These are phyloP conservation scores for Erodium chrysanthum DNA, from an alignment of 441 rosid genomes.

Conservation along the genomic window DNA sequence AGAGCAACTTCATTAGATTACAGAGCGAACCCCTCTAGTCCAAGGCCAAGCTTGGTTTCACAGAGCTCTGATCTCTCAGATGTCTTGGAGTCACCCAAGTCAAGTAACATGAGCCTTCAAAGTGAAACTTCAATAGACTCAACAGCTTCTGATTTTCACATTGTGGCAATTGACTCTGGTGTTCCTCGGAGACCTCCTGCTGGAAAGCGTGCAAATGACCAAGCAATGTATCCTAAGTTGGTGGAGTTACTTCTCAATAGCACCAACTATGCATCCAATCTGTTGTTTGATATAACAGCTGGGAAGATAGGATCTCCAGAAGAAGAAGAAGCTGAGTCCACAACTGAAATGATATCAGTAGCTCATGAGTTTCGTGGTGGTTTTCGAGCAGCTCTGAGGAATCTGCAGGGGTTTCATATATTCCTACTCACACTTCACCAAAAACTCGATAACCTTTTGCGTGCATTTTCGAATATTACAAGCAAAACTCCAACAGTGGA, in stretches of 20 bases:
- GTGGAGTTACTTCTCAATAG: slow-evolving; percentile 90
- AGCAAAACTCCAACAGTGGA: slow-evolving; percentile 55
- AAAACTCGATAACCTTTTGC: slow-evolving; percentile 62
- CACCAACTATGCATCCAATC: slow-evolving; percentile 50
- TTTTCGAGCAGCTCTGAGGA: slow-evolving; percentile 81
- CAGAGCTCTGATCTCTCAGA: slow-evolving; percentile 68
- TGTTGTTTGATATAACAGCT: slow-evolving; percentile 74
- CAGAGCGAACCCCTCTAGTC: slow-evolving; percentile 42
- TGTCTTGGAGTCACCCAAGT: slow-evolving; percentile 50
- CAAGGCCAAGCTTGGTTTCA: slow-evolving; percentile 34
- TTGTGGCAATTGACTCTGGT: slow-evolving; percentile 87
- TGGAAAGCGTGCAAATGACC: slow-evolving; percentile 91
- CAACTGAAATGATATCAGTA: slow-evolving; percentile 35
- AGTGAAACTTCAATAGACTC: slow-evolving; percentile 49
- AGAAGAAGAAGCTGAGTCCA: slow-evolving; percentile 27
- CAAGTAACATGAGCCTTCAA: slow-evolving; percentile 37
- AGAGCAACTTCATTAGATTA: slow-evolving; percentile 73
- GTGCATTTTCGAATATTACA: slow-evolving; percentile 63
- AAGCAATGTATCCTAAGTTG: slow-evolving; percentile 77
- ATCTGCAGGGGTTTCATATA: slow-evolving; percentile 86
- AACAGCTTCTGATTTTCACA: slow-evolving; percentile 37
- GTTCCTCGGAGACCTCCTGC: slow-evolving; percentile 99
- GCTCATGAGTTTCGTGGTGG: slow-evolving; percentile 71
- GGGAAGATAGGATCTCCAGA: slow-evolving; percentile 65
- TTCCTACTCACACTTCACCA: slow-evolving; percentile 90